These are phyloP conservation scores for Suzukiozyma palmioleophila DNA, from an alignment of 1,139 yeast genomes.

Conservation along the genomic window DNA sequence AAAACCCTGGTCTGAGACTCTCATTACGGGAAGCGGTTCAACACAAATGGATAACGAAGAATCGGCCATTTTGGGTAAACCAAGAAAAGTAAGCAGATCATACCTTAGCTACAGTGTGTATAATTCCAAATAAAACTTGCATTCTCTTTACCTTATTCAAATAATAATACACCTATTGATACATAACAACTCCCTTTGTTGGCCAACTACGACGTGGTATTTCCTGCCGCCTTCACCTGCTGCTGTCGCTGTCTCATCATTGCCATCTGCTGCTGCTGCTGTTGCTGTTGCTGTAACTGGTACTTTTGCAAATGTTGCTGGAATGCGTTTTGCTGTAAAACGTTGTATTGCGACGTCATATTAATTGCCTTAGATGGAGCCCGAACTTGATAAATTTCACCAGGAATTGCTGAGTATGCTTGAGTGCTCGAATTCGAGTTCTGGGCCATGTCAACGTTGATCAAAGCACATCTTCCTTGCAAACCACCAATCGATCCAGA, in stretches of 20 bases:
- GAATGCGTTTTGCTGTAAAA: constrained; percentile 43
- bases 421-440: constrained; percentile 35
- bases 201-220: not conserved
- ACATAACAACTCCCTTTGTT: not conserved
- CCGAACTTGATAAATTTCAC: constrained; percentile 53
- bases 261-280: constrained; percentile 24
- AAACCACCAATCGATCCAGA: constrained; percentile 63
- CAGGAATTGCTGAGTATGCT: constrained; percentile 50
- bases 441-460: constrained; percentile 51
- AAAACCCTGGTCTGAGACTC: constrained; percentile 65
- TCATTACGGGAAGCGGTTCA: constrained; percentile 54
- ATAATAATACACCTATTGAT: not conserved
- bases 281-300: constrained; percentile 42
- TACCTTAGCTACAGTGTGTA: constrained; percentile 6
- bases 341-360: constrained; percentile 42
- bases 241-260: constrained; percentile 29
- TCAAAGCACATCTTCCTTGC: constrained; percentile 72
- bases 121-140: not conserved
- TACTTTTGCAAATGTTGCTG: constrained; percentile 47
- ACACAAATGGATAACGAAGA: constrained; percentile 82
- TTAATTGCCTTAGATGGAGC: constrained; percentile 55
- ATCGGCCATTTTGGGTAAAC: constrained; percentile 45
- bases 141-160: not conserved
- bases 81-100: not conserved
- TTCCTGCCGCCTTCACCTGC: not conserved